Conservation (phyloP, 2,329 filamentous ascomycete genomes). For the Hypoxylon sp. region DNA sequence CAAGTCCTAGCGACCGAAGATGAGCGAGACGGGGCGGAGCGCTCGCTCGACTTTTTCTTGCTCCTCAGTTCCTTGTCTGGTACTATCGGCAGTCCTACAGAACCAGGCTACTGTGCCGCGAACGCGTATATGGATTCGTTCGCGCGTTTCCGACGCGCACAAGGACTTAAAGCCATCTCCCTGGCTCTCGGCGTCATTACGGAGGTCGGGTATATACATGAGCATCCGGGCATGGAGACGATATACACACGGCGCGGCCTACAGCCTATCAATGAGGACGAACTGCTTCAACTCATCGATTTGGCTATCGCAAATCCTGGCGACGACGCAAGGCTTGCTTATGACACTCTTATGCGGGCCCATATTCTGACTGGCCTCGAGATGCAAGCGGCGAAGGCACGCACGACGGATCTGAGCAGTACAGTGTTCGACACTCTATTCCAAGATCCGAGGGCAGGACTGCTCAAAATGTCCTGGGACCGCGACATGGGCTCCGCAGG, state of each 20-base stretch:
- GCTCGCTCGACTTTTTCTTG: conserved; percentile 53
- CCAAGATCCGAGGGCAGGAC: conserved; percentile 25
- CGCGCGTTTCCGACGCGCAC: conserved; percentile 44
- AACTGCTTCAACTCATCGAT: conserved; percentile 16
- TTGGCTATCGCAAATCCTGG: not conserved
- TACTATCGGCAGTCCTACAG: conserved; percentile 49
- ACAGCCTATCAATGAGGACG: not conserved
- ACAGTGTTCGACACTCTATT: conserved; percentile 40
- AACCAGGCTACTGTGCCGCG: conserved; percentile 55
- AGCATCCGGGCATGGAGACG: conserved; percentile 47
- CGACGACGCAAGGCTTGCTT: not conserved
- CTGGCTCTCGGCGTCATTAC: conserved; percentile 53
- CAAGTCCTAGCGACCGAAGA: conserved; percentile 34
- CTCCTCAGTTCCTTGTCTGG: conserved; percentile 49
- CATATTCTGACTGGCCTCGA: conserved; percentile 47
- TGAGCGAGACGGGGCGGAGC: too few species aligned
- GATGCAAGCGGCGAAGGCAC: conserved; percentile 10
- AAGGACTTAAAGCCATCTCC: conserved; percentile 46
- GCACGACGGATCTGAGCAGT: conserved; percentile 32
- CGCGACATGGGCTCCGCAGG: not conserved
- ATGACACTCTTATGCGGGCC: not conserved
- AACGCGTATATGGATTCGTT: conserved; percentile 52
- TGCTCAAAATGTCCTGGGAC: conserved; percentile 10
- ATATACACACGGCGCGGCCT: conserved; percentile 4
- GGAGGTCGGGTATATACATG: conserved; percentile 52